Evolutionary conservation across 768 basidiomycete species (phyloP).

Genomic region (Rubroboletus satanas): DNA sequence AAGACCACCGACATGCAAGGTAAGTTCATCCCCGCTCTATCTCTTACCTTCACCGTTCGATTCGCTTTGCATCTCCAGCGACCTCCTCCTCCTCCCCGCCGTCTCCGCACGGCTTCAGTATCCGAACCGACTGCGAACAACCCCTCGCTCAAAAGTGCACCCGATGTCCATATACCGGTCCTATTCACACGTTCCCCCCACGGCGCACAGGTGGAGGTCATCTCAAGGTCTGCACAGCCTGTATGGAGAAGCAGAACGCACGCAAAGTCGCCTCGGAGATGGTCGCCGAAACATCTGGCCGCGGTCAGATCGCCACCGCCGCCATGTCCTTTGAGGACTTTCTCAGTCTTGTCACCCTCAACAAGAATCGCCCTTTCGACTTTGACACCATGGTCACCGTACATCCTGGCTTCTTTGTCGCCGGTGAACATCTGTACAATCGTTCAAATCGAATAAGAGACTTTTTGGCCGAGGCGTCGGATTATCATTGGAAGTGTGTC

Average conservation of each 20-base stretch:
- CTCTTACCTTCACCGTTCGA: neutral
- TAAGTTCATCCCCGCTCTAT: constrained; percentile 9
- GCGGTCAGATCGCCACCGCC: constrained; percentile 34
- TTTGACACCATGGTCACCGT: constrained; percentile 36
- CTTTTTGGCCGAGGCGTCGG: constrained; percentile 32
- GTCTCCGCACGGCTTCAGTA: constrained; percentile 21
- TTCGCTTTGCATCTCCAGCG: constrained; percentile 6
- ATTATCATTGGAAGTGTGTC: constrained; percentile 36
- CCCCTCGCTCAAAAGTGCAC: constrained; percentile 30
- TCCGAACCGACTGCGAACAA: constrained; percentile 14
- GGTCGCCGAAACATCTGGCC: constrained; percentile 26
- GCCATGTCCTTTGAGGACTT: constrained; percentile 35
- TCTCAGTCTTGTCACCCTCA: constrained; percentile 30
- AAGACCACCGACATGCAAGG: constrained; percentile 22
- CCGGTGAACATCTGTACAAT: constrained; percentile 34
- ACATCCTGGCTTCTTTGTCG: constrained; percentile 29
- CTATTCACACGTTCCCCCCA: constrained; percentile 26
- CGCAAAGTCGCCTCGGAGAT: constrained; percentile 32
- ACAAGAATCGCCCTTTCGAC: constrained; percentile 32
- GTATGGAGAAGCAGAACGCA: constrained; percentile 34
- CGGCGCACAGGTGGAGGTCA: constrained; percentile 30
- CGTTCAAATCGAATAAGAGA: constrained; percentile 35
- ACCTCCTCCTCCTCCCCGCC: constrained; percentile 21
- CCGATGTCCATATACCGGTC: constrained; percentile 30
- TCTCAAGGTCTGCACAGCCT: constrained; percentile 31